phyloP scores from a whole-genome alignment of 371 early-diverging fungal species.

The Coemansia sp. region DNA sequence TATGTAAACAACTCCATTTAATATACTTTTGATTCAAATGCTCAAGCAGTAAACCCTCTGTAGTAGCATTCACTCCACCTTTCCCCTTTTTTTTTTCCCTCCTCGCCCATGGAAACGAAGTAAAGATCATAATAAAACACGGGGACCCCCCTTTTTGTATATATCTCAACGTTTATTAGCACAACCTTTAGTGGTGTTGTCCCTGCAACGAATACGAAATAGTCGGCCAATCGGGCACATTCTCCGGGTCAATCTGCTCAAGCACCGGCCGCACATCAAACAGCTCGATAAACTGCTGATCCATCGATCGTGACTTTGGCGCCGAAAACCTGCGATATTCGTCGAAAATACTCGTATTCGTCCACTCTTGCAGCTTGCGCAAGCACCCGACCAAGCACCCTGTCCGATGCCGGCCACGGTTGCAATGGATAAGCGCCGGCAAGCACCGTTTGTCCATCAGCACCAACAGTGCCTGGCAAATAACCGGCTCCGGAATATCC shows the following conservation, averaged over 20 bases:
- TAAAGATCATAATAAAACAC: background rate
- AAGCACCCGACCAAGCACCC: slow-evolving; percentile 95
- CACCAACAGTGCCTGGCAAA: slow-evolving; percentile 82
- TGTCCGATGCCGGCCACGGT: slow-evolving; percentile 97
- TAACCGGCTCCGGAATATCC: slow-evolving; percentile 94
- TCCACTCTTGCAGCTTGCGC: slow-evolving; percentile 92
- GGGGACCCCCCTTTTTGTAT: background rate
- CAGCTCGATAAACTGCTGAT: slow-evolving; percentile 96
- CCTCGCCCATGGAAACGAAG: background rate
- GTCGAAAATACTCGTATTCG: slow-evolving; percentile 92
- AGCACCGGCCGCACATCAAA: slow-evolving; percentile 85
- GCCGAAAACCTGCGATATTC: slow-evolving; percentile 93
- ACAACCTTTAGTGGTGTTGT: background rate
- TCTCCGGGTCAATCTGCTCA: slow-evolving; percentile 61
- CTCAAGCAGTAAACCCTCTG: too few relatives aligned
- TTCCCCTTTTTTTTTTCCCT: too few relatives aligned
- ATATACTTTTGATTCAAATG: too few relatives aligned
- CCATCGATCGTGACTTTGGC: slow-evolving; percentile 93
- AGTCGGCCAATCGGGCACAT: slow-evolving; percentile 80
- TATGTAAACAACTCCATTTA: too few relatives aligned
- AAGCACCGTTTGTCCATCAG: slow-evolving; percentile 82
- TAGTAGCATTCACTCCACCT: too few relatives aligned
- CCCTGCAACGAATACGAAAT: background rate
- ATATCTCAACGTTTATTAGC: background rate
- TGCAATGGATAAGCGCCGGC: slow-evolving; percentile 94